A percentile compares a stretch with the other conserved stretches of the same genome.
Evolutionary conservation across 78 protist genomes (phyloP).

Genomic region (Dictyostelium firmibasis): DNA sequence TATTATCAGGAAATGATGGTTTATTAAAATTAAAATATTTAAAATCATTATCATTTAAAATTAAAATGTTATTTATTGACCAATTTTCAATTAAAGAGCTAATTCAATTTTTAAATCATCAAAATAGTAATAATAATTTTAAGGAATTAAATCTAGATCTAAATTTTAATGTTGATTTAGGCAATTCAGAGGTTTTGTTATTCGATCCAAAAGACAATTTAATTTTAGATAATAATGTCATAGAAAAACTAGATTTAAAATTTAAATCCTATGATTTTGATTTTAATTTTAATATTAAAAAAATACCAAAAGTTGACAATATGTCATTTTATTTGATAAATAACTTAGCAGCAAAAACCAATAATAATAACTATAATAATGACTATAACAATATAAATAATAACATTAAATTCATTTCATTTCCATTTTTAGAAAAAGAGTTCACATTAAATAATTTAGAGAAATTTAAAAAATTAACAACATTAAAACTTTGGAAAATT

Average conservation of each 20-base stretch:
- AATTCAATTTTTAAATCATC: background rate
- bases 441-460: background rate
- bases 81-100: background rate
- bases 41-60: background rate
- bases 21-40: too few species aligned
- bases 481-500: background rate
- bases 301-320: background rate
- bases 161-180: background rate
- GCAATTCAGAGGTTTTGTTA: too few species aligned
- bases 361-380: too few species aligned
- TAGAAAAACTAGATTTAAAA: background rate
- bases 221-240: too few species aligned
- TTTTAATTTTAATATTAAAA: too few species aligned
- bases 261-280: background rate
- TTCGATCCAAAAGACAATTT: background rate
- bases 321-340: background rate
- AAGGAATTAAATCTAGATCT: background rate
- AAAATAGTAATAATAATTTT: too few species aligned
- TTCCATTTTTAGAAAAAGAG: background rate
- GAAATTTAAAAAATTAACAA: background rate
- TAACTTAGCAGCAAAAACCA: background rate
- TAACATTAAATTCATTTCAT: background rate
- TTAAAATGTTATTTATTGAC: background rate
- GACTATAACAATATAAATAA: background rate
- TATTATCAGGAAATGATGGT: background rate